These are phyloP conservation scores for Crucihimalaya himalaica DNA, from an alignment of 345 rosid species.

Conservation along the genomic window DNA sequence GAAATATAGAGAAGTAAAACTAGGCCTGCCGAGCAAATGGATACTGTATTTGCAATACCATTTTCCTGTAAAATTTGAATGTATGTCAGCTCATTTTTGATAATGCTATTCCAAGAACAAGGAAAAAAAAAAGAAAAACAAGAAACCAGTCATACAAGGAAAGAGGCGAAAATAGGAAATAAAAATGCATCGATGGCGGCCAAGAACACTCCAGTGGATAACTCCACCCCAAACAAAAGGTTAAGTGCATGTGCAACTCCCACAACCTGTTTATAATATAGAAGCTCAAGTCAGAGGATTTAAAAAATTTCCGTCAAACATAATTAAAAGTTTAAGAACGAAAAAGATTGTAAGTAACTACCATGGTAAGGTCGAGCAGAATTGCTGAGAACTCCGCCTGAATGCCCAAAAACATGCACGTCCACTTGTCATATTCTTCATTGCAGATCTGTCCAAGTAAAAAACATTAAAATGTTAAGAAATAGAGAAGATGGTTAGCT, in stretches of 20 bases:
- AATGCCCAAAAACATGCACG: slow-evolving; percentile 79
- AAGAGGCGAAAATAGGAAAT: slow-evolving; percentile 72
- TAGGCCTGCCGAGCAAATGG: slow-evolving; percentile 57
- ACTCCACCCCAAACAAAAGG: slow-evolving; percentile 81
- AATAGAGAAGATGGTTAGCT: background rate
- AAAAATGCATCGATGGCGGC: slow-evolving; percentile 85
- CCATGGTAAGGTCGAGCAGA: slow-evolving; percentile 83
- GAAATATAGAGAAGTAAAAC: slow-evolving; percentile 61
- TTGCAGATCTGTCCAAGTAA: slow-evolving; percentile 67
- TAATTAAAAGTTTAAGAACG: background rate
- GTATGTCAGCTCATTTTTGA: slow-evolving; percentile 29
- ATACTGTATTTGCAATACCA: slow-evolving; percentile 57
- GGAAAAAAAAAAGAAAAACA: background rate
- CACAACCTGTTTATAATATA: slow-evolving; percentile 60
- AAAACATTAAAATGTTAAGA: slow-evolving; percentile 6
- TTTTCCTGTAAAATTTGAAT: slow-evolving; percentile 55
- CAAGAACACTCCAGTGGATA: slow-evolving; percentile 78
- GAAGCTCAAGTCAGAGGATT: slow-evolving; percentile 29
- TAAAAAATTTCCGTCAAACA: background rate
- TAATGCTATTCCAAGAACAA: slow-evolving; percentile 7
- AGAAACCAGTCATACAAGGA: slow-evolving; percentile 58
- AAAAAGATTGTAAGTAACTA: slow-evolving; percentile 36
- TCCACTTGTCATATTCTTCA: slow-evolving; percentile 80
- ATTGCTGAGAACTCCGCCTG: slow-evolving; percentile 79
- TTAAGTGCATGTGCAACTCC: slow-evolving; percentile 94